Evolutionary conservation across 768 basidiomycete genomes (phyloP).

Genomic region (Mycena amicta): DNA sequence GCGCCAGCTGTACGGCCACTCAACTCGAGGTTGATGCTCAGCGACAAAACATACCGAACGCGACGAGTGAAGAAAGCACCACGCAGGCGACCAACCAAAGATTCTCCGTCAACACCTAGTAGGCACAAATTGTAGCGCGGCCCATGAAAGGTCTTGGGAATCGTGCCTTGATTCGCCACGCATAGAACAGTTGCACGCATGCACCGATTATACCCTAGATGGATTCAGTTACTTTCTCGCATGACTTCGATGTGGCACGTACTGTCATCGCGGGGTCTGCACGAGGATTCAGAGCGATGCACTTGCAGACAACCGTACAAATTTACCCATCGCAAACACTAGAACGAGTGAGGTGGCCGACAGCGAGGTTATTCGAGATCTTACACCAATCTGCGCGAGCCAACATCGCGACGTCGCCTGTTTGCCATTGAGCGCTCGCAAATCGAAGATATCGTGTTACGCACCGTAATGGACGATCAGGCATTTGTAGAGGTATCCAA

Average conservation of each 20-base stretch:
- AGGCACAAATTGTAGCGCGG: neutral
- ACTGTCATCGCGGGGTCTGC: constrained; percentile 20
- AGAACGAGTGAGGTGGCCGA: no score
- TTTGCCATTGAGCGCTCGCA: no score
- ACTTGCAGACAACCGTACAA: no score
- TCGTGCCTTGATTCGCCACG: constrained; percentile 18
- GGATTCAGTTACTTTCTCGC: no score
- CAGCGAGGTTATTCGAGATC: no score
- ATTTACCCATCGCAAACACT: no score
- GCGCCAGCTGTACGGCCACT: constrained; percentile 8
- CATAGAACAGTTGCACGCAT: constrained; percentile 21
- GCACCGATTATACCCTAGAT: constrained; percentile 21
- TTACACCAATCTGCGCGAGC: constrained; percentile 28
- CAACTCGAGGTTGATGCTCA: neutral
- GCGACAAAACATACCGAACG: constrained; percentile 2
- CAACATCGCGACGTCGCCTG: constrained; percentile 30
- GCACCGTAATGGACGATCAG: constrained; percentile 39
- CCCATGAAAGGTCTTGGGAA: neutral
- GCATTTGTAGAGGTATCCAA: constrained; percentile 38
- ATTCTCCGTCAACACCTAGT: constrained; percentile 8
- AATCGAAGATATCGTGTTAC: neutral
- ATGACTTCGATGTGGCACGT: no score
- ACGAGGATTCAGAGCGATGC: no score
- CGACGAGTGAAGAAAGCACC: neutral
- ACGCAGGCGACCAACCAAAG: constrained; percentile 7